Conservation (phyloP, 148 eudicot genomes). For the Bassia scoparia region DNA sequence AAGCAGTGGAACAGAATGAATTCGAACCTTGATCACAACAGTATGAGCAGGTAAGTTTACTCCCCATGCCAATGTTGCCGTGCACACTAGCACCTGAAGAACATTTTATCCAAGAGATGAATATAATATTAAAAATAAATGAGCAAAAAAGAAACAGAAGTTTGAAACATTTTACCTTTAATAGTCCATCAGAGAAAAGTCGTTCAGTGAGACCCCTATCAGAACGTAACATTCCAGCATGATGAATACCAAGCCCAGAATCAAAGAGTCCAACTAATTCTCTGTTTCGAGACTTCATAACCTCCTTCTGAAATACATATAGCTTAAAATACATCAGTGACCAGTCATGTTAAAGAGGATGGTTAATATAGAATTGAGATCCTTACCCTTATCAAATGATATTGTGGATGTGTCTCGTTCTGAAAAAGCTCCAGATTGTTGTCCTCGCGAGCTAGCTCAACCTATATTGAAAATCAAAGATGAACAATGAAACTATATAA, state of each 20-base stretch:
- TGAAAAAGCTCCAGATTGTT: constrained; percentile 67
- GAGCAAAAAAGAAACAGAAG: background rate
- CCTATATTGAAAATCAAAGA: constrained; percentile 34
- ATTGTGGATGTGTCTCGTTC: constrained; percentile 76
- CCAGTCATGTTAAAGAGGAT: constrained; percentile 13
- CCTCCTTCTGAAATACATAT: constrained; percentile 63
- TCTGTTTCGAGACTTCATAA: constrained; percentile 85
- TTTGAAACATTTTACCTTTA: constrained; percentile 45
- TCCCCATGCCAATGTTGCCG: constrained; percentile 99
- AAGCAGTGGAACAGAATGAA: background rate
- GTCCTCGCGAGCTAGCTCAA: constrained; percentile 69
- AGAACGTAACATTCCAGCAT: constrained; percentile 98
- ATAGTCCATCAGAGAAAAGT: constrained; percentile 82
- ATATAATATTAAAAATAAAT: constrained; percentile 5
- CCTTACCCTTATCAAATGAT: constrained; percentile 65
- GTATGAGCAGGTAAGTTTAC: constrained; percentile 99
- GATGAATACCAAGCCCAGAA: constrained; percentile 87
- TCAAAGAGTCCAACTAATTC: constrained; percentile 87
- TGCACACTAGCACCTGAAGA: constrained; percentile 88
- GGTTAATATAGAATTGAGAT: constrained; percentile 7
- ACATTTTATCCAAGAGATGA: constrained; percentile 12
- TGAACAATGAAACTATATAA: constrained; percentile 17
- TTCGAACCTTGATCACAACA: constrained; percentile 91
- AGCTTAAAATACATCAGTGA: constrained; percentile 20
- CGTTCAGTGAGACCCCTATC: constrained; percentile 94